phyloP scores from a whole-genome alignment of 257 asterid species.

The Solanum bukasovii region DNA sequence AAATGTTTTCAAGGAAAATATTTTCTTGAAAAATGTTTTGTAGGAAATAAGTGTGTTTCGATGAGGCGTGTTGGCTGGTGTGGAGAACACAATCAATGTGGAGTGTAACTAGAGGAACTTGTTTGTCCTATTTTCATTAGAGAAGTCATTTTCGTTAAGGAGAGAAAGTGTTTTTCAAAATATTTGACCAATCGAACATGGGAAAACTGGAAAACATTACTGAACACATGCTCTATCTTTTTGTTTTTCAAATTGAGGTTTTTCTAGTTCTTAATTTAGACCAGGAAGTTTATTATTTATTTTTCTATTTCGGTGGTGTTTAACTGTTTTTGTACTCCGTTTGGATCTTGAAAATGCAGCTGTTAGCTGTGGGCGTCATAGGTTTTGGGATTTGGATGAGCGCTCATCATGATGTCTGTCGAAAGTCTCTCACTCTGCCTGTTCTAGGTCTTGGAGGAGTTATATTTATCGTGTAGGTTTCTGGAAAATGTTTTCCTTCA shows the following conservation, averaged over 20 bases:
- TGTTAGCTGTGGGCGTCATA: constrained; percentile 57
- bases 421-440: constrained; percentile 71
- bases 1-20: too few relatives aligned
- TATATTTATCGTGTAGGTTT: constrained; percentile 59
- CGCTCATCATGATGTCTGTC: constrained; percentile 70
- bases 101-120: not conserved
- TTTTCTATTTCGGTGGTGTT: not conserved
- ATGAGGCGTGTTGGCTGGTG: not conserved
- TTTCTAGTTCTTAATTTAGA: not conserved
- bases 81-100: not conserved
- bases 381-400: constrained; percentile 92
- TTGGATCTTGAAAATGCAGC: constrained; percentile 22
- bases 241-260: not conserved
- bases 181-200: not conserved
- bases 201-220: not conserved
- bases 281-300: not conserved
- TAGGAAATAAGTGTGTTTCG: too few relatives aligned
- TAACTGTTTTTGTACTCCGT: not conserved
- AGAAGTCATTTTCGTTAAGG: not conserved
- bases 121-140: not conserved
- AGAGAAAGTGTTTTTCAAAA: not conserved
- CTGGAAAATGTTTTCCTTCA: not conserved
- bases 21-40: too few relatives aligned
- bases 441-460: constrained; percentile 74
- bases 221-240: not conserved